Evolutionary conservation across 768 basidiomycete genomes (phyloP), one percentile per base, ranked within the genome.

Genomic region (Suillus decipiens): DNA sequence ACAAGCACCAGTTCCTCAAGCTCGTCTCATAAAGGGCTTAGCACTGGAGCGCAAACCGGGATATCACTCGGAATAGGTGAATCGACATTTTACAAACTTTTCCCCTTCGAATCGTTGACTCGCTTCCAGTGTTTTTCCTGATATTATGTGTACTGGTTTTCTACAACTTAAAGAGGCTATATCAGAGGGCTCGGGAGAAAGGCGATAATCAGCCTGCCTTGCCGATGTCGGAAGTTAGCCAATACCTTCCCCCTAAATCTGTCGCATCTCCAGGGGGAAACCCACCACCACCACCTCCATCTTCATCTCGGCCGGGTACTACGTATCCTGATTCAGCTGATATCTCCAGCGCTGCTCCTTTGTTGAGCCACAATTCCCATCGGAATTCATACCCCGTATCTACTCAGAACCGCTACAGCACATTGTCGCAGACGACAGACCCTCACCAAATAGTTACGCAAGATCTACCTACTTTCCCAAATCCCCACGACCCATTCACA

Each of bases 51-150:
- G 11, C 61, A 70, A 11, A 70, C 71, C 45, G 74, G 73, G 2
- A 68, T 75, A 12, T 67, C 69, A 7, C 57, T 75, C n/a, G 72
- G 68, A 2, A 62, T 67, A 28, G 31, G 74, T 74, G 57, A 62
- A 73, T 66, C 9, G 9, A 11, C 37, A 17, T 60, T 60, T 12
- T 34, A 31, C 10, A 17, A 33, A 0, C 8, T n/a, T 33, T 28
- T 39, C 9, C 3, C 22, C 3, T 58, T 14, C 6, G n/a, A 37
- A 19, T 14, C 37, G 10, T 36, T 60, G 19, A 63, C 37, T 45
- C 8, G 17, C 48, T 45, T 17, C 1, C 37, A 64, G 64, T 64
- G 28, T 58, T 64, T 51, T 60, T 50, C 15, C 28, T 59, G 37
- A 63, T 63, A n/a, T 42, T 62, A 14, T 33, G 34, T 10, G 31